These are phyloP conservation scores for Xylogone sp. DNA, from an alignment of 2,329 filamentous ascomycete species.

Conservation along the genomic window DNA sequence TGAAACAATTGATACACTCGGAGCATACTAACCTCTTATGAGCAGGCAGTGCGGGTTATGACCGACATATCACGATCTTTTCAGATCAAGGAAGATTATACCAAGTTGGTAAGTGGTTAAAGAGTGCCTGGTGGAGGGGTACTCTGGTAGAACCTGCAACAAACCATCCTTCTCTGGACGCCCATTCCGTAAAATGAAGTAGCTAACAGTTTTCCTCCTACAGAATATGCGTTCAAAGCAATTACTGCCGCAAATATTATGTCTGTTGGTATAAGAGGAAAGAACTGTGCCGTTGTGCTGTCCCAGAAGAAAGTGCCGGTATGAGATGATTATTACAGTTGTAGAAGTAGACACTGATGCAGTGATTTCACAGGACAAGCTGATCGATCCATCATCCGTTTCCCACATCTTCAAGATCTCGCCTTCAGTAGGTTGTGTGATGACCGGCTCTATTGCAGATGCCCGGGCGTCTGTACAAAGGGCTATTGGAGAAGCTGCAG, in stretches of 20 bases:
- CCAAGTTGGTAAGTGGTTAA: constrained; percentile 83
- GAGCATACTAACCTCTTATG: constrained; percentile 13
- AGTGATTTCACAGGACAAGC: constrained; percentile 71
- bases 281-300: constrained; percentile 93
- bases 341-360: constrained; percentile 15
- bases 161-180: constrained; percentile 13
- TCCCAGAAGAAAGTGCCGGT: constrained; percentile 99
- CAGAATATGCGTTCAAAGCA: constrained; percentile 99
- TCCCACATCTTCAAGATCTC: constrained; percentile 98
- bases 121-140: background rate
- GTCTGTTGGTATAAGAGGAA: constrained; percentile 91
- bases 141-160: background rate
- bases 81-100: constrained; percentile 97
- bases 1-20: constrained; percentile 14
- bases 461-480: constrained; percentile 89
- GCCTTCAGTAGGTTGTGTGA: constrained; percentile 93
- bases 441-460: constrained; percentile 98
- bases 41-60: constrained; percentile 81
- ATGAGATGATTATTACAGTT: constrained; percentile 38
- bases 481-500: constrained; percentile 90
- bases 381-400: constrained; percentile 95
- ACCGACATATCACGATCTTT: constrained; percentile 99
- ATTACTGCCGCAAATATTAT: constrained; percentile 99
- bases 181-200: constrained; percentile 8
- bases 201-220: constrained; percentile 27